These are phyloP conservation scores for Trebouxia sp. DNA, from an alignment of 139 green algal species.

Conservation along the genomic window DNA sequence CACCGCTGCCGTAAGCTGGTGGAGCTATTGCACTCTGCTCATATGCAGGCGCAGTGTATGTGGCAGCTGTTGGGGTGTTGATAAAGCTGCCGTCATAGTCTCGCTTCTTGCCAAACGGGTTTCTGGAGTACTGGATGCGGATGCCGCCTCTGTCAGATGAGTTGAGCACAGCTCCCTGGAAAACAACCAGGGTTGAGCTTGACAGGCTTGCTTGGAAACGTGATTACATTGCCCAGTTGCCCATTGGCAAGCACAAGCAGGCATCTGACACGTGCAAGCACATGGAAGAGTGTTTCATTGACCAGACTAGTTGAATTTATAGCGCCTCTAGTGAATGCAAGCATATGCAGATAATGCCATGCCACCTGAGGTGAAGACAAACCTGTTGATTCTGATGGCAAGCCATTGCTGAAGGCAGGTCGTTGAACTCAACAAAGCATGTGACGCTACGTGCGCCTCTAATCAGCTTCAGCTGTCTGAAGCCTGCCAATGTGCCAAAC, in stretches of 20 bases:
- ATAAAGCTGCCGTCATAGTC: constrained; percentile 46
- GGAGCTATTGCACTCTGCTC: not conserved
- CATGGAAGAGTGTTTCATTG: too few species aligned
- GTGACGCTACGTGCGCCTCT: constrained; percentile 55
- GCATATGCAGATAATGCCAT: not conserved
- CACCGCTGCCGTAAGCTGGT: not conserved
- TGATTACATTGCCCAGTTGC: not conserved
- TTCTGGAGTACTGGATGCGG: constrained; percentile 88
- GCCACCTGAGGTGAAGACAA: not conserved
- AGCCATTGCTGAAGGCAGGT: constrained; percentile 66
- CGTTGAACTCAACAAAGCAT: constrained; percentile 90
- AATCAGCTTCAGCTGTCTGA: constrained; percentile 84
- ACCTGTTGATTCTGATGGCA: constrained; percentile 74
- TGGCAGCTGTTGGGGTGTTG: not conserved
- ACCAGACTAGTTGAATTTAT: too few species aligned
- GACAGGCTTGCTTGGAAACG: not conserved
- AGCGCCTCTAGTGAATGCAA: too few species aligned
- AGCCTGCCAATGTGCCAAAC: constrained; percentile 72
- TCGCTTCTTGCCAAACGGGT: constrained; percentile 88
- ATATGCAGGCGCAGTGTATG: constrained; percentile 18
- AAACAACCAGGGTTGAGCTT: not conserved
- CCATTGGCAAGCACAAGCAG: not conserved
- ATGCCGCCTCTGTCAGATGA: constrained; percentile 85
- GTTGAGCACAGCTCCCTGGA: constrained; percentile 65
- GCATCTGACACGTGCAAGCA: not conserved